phyloP scores from a whole-genome alignment of 495 filamentous ascomycete genomes.

The Tuber aestivum region DNA sequence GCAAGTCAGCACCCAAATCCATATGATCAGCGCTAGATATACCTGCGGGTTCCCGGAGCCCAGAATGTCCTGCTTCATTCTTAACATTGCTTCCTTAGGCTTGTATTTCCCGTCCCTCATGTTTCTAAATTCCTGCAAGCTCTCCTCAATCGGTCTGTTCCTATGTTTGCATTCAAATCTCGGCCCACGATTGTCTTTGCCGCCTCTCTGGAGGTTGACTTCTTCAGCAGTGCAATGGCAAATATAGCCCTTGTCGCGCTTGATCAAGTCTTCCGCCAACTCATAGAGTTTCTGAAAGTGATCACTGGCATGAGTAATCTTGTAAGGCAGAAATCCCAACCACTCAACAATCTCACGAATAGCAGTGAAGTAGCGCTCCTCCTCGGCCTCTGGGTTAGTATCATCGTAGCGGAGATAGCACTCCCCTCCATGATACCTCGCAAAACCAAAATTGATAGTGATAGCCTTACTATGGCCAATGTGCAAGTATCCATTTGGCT shows the following conservation, averaged over 20 bases:
- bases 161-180: slow-evolving; percentile 77
- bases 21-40: not conserved
- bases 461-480: slow-evolving; percentile 97
- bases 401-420: slow-evolving; percentile 69
- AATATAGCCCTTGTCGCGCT: slow-evolving; percentile 67
- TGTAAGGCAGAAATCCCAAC: slow-evolving; percentile 72
- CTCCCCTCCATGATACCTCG: slow-evolving; percentile 72
- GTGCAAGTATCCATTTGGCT: slow-evolving; percentile 64
- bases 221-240: slow-evolving; percentile 66
- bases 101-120: slow-evolving; percentile 91
- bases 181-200: slow-evolving; percentile 57
- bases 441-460: slow-evolving; percentile 93
- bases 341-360: slow-evolving; percentile 75
- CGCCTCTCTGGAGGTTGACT: slow-evolving; percentile 78
- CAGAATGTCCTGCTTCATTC: slow-evolving; percentile 76
- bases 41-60: slow-evolving; percentile 61
- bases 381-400: slow-evolving; percentile 77
- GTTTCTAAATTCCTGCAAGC: slow-evolving; percentile 72
- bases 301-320: slow-evolving; percentile 71
- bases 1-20: not conserved
- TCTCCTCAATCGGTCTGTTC: slow-evolving; percentile 65
- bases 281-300: slow-evolving; percentile 85
- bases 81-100: slow-evolving; percentile 76
- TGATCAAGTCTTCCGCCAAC: slow-evolving; percentile 77
- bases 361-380: slow-evolving; percentile 68